Conservation (phyloP, 495 filamentous ascomycete genomes). For the Aspergillus nanangensis region DNA sequence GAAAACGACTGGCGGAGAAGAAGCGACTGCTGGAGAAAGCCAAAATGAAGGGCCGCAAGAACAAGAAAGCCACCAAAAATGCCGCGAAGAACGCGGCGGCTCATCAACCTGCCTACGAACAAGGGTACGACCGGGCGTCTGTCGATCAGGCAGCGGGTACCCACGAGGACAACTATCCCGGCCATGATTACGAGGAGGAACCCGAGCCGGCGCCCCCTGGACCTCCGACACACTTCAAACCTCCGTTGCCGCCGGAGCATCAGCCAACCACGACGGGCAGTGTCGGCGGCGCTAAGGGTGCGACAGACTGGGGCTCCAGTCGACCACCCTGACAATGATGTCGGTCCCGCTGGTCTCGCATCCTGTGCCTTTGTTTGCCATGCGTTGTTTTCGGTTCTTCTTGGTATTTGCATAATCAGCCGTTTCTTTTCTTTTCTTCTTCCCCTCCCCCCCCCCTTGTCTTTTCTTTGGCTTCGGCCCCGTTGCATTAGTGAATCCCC, state of each 20-base stretch:
- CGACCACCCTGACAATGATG: slow-evolving; percentile 31
- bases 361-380: slow-evolving; percentile 5
- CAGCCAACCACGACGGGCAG: slow-evolving; percentile 19
- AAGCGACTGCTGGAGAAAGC: slow-evolving; percentile 85
- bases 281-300: slow-evolving; percentile 16
- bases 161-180: slow-evolving; percentile 43
- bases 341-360: not conserved
- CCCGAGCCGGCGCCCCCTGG: slow-evolving; percentile 29
- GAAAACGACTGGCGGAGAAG: slow-evolving; percentile 76
- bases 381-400: not conserved
- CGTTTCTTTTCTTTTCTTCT: slow-evolving; percentile 5
- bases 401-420: slow-evolving; percentile 2
- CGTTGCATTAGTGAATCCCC: slow-evolving; percentile 26
- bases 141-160: slow-evolving; percentile 33
- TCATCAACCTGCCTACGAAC: slow-evolving; percentile 35
- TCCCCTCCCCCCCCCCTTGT: too few relatives aligned
- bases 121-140: slow-evolving; percentile 42
- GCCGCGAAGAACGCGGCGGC: slow-evolving; percentile 49
- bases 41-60: slow-evolving; percentile 89
- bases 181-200: slow-evolving; percentile 48
- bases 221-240: slow-evolving; percentile 31
- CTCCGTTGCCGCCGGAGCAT: slow-evolving; percentile 27
- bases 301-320: slow-evolving; percentile 27
- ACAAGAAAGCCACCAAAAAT: slow-evolving; percentile 66
- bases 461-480: too few relatives aligned